phyloP scores from a whole-genome alignment of 108 stramenopile genomes.

The Fragilaria crotonensis region DNA sequence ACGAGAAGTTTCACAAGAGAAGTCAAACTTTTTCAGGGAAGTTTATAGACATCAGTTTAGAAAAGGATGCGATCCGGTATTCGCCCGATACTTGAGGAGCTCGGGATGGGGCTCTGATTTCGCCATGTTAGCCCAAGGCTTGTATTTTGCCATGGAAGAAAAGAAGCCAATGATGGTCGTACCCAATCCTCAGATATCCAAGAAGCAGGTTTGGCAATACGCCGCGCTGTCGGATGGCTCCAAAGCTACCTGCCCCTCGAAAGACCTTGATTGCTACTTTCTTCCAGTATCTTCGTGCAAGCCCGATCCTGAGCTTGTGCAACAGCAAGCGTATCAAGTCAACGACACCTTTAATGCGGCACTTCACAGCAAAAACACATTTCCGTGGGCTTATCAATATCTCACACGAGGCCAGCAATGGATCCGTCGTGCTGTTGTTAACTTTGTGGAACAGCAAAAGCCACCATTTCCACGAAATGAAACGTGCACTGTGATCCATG shows the following conservation, averaged over 20 bases:
- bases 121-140: background rate
- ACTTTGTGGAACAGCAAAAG: background rate
- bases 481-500: conserved; percentile 12
- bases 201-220: conserved; percentile 9
- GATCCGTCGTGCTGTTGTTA: conserved; percentile 10
- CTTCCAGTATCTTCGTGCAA: conserved; percentile 8
- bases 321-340: too few species aligned
- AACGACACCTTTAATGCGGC: too few species aligned
- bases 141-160: background rate
- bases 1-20: background rate
- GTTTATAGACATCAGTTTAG: background rate
- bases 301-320: too few species aligned
- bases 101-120: conserved; percentile 3
- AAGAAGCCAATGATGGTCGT: background rate
- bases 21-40: background rate
- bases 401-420: conserved; percentile 16
- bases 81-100: background rate
- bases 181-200: background rate
- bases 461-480: background rate
- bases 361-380: too few species aligned
- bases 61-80: background rate
- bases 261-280: conserved; percentile 15
- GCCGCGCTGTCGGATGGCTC: conserved; percentile 11
- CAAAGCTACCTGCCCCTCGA: too few species aligned
- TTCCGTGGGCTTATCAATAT: conserved; percentile 15